Conservation (phyloP, 805 yeast genomes). For the Komagataella phaffii region DNA sequence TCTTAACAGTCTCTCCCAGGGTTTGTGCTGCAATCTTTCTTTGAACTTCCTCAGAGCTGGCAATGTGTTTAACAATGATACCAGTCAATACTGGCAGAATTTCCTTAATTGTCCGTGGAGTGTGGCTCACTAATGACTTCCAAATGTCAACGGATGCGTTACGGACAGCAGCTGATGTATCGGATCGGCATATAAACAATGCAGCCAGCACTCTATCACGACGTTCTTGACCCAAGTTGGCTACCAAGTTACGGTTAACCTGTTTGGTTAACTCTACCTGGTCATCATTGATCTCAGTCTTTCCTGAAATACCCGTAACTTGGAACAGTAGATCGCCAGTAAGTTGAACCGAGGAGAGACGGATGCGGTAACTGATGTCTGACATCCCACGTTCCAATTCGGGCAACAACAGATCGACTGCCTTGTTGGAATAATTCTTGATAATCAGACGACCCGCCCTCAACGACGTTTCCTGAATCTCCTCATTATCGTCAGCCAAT, state of each 20-base stretch:
- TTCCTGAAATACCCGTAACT: constrained; percentile 80
- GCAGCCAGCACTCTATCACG: constrained; percentile 78
- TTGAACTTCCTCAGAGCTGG: constrained; percentile 67
- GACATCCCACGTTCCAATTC: constrained; percentile 86
- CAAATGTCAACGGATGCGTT: constrained; percentile 86
- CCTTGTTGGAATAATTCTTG: constrained; percentile 79
- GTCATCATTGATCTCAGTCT: constrained; percentile 52
- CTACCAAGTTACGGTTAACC: constrained; percentile 52
- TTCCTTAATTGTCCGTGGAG: constrained; percentile 90
- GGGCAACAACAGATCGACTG: constrained; percentile 86
- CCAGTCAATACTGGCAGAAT: constrained; percentile 74
- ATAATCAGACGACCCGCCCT: constrained; percentile 90
- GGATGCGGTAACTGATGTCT: constrained; percentile 71
- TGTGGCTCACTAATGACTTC: constrained; percentile 92
- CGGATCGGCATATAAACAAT: constrained; percentile 91
- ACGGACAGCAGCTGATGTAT: constrained; percentile 76
- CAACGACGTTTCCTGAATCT: constrained; percentile 76
- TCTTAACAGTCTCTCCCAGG: constrained; percentile 84
- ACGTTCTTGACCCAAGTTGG: constrained; percentile 75
- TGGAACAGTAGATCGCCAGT: constrained; percentile 92
- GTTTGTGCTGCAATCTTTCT: constrained; percentile 87
- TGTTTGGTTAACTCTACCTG: constrained; percentile 31
- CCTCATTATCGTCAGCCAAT: constrained; percentile 80
- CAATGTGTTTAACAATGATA: constrained; percentile 70
- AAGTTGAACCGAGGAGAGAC: constrained; percentile 87